Percentiles rank a stretch among this genome's conserved stretches.
These are phyloP conservation scores for Trebouxiophyceae sp. DNA, from an alignment of 163 green algal species.

Conservation along the genomic window DNA sequence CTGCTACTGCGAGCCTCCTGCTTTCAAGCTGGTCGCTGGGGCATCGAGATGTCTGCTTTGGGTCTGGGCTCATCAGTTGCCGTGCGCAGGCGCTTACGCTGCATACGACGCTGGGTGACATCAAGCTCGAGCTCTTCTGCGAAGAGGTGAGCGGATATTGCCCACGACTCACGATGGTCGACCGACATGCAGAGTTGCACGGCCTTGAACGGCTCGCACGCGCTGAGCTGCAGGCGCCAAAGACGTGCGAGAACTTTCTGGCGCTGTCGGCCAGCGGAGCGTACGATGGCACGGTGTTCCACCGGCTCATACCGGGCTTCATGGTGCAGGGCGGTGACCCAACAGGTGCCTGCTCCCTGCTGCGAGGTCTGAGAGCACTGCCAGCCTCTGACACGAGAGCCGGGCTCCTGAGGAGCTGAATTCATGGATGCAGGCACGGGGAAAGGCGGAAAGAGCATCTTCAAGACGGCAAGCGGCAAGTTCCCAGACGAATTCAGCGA, in stretches of 20 bases:
- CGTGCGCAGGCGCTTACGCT: constrained; percentile 72
- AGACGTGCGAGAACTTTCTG: constrained; percentile 87
- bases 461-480: constrained; percentile 71
- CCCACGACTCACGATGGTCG: too few relatives aligned
- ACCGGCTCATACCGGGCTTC: constrained; percentile 81
- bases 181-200: neutral
- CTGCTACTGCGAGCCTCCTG: too few relatives aligned
- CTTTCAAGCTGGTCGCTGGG: too few relatives aligned
- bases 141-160: constrained; percentile 55
- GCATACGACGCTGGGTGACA: constrained; percentile 84
- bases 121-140: constrained; percentile 95
- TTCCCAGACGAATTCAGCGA: constrained; percentile 84
- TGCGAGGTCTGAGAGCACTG: too few relatives aligned
- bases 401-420: too few relatives aligned
- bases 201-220: neutral
- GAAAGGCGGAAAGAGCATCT: constrained; percentile 81
- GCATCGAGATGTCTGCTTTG: too few relatives aligned
- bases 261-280: constrained; percentile 82
- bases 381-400: too few relatives aligned
- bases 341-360: constrained; percentile 32
- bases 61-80: neutral
- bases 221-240: constrained; percentile 37
- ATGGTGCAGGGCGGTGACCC: constrained; percentile 84
- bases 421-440: constrained; percentile 65
- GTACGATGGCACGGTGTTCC: constrained; percentile 89